Percentiles rank a stretch among this genome's conserved stretches.
These are phyloP conservation scores for Botrytis paeoniae DNA, from an alignment of 2,329 filamentous ascomycete species.

Conservation along the genomic window DNA sequence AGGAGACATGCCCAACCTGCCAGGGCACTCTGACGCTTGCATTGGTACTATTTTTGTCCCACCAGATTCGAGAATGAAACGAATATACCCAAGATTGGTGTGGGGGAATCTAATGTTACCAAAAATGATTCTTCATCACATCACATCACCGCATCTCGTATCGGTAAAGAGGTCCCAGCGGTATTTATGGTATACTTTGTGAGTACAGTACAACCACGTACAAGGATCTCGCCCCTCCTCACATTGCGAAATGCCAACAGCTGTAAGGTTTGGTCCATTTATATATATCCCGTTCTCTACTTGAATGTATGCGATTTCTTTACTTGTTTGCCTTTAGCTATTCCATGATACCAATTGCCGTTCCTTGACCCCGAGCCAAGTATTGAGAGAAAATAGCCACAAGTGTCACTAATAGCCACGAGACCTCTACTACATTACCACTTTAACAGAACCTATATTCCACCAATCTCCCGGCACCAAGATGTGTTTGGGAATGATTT, in stretches of 20 bases:
- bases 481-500: conserved; percentile 11
- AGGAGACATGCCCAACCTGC: neutral
- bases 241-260: conserved; percentile 10
- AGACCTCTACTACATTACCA: neutral
- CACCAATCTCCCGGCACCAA: neutral
- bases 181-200: conserved; percentile 1
- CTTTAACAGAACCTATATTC: neutral
- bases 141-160: conserved; percentile 3
- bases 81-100: neutral
- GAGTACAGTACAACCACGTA: conserved; percentile 7
- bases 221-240: conserved; percentile 4
- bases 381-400: neutral
- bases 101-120: neutral
- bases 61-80: neutral
- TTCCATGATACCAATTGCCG: neutral
- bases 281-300: neutral
- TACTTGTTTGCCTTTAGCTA: neutral
- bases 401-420: neutral
- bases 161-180: neutral
- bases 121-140: conserved; percentile 6
- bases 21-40: neutral
- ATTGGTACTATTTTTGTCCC: conserved; percentile 1
- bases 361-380: neutral
- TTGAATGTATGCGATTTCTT: neutral
- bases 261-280: neutral